A percentile compares a stretch with the other conserved stretches of the same genome.
phyloP scores from a whole-genome alignment of 305 asterid species.

The Fraxinus dipetala region DNA sequence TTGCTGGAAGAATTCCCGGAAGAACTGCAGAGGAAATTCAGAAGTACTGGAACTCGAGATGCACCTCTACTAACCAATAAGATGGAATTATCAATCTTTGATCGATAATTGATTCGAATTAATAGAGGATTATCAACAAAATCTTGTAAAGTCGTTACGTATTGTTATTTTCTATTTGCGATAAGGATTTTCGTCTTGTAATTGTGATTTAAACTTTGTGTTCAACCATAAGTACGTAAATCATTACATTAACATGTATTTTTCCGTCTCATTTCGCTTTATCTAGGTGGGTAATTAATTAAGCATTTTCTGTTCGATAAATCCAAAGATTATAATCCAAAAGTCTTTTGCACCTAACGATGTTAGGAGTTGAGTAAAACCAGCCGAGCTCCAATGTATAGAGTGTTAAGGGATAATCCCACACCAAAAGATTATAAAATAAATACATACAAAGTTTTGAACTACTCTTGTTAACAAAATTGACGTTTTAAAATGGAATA shows the following conservation, averaged over 20 bases:
- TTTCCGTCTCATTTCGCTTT: neutral
- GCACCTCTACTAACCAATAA: constrained; percentile 16
- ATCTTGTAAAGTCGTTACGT: neutral
- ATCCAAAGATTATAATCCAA: neutral
- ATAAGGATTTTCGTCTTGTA: neutral
- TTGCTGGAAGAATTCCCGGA: constrained; percentile 68
- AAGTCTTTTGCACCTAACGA: neutral
- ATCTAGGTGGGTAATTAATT: neutral
- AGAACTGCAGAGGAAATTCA: constrained; percentile 55
- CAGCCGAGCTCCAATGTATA: neutral
- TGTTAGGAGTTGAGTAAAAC: neutral
- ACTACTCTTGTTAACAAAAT: no score
- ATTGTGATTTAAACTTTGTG: neutral
- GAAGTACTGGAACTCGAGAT: constrained; percentile 48
- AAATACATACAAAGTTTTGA: neutral
- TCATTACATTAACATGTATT: neutral
- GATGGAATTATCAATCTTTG: neutral
- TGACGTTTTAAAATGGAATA: no score
- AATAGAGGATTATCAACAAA: neutral
- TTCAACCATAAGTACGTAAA: neutral
- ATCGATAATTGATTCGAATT: neutral
- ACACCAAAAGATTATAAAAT: neutral
- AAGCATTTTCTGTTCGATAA: neutral
- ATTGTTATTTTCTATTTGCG: neutral
- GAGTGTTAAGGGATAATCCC: neutral